Base-by-base conservation (phyloP, 2,329 filamentous ascomycete genomes). In the Rutstroemia sp. region DNA sequence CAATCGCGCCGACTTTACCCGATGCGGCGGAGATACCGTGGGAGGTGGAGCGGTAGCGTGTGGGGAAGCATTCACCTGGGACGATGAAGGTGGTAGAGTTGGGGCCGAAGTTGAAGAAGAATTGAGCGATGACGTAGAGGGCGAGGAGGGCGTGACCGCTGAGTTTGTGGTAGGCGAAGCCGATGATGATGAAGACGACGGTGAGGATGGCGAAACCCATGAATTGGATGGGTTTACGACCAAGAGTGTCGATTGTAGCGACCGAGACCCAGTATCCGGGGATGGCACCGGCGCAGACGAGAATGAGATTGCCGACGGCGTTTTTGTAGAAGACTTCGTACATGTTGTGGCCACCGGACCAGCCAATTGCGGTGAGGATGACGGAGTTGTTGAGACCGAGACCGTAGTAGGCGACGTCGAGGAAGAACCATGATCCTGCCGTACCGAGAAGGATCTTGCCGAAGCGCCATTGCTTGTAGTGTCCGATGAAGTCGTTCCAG, bases 261-360 rank as follows among this genome's bases (percentile, higher is more conserved):
- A 92, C 82, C 1, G 87, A 88, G 14, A 86, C 80, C 87, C 87
- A 92, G 73, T 92, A 92, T 7, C 89, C 89, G 0, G 88, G 89
- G 5, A 92, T 81, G 9, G 88, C 84, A 51, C 88, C 88, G 8
- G 88, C 88, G 63, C 86, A 88, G 57, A 88, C 80, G 36, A 92
- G 72, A 61, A 92, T 90, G 57, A 92, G 79, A 70, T 89, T 89
- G 23, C 88, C 89, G 2, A 90, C 79, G 7, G 88, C 87, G 56
- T 83, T 84, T 67, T 87, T 88, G 71, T 83, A 82, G 60, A 92
- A 78, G 57, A 81, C 79, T 19, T 86, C 68, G 70, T 90, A 92
- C 25, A 90, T 76, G 34, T 79, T 83, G 39, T 71, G 65, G 9
- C 84, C 84, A 40, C 76, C 75, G 19, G 81, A 80, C 68, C 87